Evolutionary conservation across 2,329 filamentous ascomycete genomes (phyloP), one percentile per base, ranked within the genome.

Genomic region (Hypoxylon sp.): DNA sequence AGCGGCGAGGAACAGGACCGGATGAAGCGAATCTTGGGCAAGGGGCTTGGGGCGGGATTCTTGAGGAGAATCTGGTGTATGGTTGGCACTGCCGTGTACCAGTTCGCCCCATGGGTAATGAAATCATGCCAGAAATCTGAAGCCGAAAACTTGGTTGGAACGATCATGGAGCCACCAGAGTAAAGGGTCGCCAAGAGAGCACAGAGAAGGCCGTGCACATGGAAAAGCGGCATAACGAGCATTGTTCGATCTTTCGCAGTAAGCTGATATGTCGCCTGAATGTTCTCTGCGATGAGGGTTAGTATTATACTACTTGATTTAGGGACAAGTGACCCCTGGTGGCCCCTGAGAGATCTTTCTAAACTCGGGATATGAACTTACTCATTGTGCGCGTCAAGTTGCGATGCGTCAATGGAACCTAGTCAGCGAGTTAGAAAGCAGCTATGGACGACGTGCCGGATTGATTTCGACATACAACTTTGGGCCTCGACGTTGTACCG

Each of bases 61-160:
- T 91, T 93, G 65, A 97, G 88, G 3, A 97, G 85, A 75, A 97
- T 95, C 77, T 96, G 93, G 80, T 97, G 94, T 78, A 97, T 97
- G 0, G 94, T 97, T 0, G 94, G 94, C n/a, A 96, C 94, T 0
- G 94, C 94, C 0, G 93, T 96, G 81, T 96, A 97, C 94, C 94
- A 97, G 79, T 93, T 97, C 26, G 93, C 94, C 71, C 89, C 85
- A 82, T 94, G 85, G 5, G 85, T 83, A 72, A 85, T 85, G 75
- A 96, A 96, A 78, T 96, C 91, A 24, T 81, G 79, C 94, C 94
- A 97, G 81, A 97, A 97, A 19, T 92, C 90, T 1, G 88, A 87
- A 8, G 94, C 93, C 3, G 92, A 95, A 86, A 97, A 97, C 76
- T 90, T 92, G 59, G 85, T 75, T 1, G 93, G 93, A 4, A 97